Conservation (phyloP, 192 early-diverging fungal genomes). For the Rhizoclosmatium globosum region DNA sequence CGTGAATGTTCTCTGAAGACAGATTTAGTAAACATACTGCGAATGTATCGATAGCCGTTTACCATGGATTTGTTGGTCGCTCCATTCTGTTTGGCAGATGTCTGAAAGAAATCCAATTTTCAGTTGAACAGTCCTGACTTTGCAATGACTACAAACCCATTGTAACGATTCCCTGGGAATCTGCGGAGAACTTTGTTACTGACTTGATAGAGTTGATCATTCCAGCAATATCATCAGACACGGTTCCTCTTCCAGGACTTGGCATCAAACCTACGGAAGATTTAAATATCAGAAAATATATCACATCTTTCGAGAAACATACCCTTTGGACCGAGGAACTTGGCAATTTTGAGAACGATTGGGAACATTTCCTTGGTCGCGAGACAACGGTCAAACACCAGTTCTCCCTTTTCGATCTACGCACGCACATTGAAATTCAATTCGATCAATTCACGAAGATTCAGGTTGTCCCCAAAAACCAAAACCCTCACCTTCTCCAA, state of each 20-base stretch:
- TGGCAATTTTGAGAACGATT: conserved; percentile 85
- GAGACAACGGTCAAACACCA: conserved; percentile 86
- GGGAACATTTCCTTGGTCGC: conserved; percentile 92
- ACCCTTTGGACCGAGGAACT: conserved; percentile 87
- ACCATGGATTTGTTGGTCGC: conserved; percentile 42
- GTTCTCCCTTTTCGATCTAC: conserved; percentile 58
- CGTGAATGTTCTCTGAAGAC: conserved; percentile 47
- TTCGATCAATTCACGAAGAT: background rate
- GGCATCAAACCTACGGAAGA: conserved; percentile 81
- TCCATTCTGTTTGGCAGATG: conserved; percentile 38
- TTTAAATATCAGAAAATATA: background rate
- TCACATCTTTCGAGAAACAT: background rate
- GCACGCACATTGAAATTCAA: background rate
- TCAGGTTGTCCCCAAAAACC: background rate
- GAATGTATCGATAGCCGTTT: background rate
- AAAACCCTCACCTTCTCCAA: conserved; percentile 65
- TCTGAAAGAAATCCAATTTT: conserved; percentile 1
- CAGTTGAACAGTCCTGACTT: background rate
- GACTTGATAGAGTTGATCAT: conserved; percentile 72
- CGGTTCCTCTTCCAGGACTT: conserved; percentile 72
- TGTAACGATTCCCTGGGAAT: conserved; percentile 77
- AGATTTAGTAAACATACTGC: background rate
- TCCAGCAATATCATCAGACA: conserved; percentile 76
- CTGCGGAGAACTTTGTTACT: conserved; percentile 78
- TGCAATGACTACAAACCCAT: conserved; percentile 44